A percentile compares a stretch with the other conserved stretches of the same genome.
Conservation (phyloP, 352 stramenopile species). For the Phytopythium vexans region DNA sequence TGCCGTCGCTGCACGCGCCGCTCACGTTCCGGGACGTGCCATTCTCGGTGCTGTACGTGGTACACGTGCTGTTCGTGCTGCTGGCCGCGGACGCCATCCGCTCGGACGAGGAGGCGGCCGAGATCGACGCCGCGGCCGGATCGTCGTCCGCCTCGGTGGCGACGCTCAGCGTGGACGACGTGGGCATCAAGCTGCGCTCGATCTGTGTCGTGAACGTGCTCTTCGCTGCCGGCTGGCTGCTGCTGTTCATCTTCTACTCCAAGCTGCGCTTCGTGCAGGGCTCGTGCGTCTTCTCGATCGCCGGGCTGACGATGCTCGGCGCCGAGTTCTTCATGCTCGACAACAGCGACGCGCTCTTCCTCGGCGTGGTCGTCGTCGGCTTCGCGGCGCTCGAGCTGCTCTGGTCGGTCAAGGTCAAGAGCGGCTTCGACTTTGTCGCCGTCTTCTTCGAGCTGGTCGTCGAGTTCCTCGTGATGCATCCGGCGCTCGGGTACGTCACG, state of each 20-base stretch:
- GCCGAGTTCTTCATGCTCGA: conserved; percentile 54
- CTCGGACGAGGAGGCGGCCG: conserved; percentile 15
- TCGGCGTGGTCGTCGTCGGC: conserved; percentile 30
- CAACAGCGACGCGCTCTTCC: conserved; percentile 39
- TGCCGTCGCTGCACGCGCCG: conserved; percentile 59
- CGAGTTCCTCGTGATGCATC: conserved; percentile 54
- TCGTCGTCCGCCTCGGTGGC: conserved; percentile 22
- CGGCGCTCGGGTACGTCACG: conserved; percentile 54
- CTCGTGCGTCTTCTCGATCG: conserved; percentile 63
- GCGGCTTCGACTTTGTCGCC: conserved; percentile 74
- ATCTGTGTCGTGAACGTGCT: conserved; percentile 71
- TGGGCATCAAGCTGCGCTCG: conserved; percentile 54
- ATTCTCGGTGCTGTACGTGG: conserved; percentile 43
- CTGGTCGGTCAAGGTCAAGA: conserved; percentile 68
- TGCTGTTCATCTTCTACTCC: conserved; percentile 71
- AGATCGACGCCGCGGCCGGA: conserved; percentile 12
- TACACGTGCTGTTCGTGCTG: conserved; percentile 54
- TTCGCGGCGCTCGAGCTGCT: conserved; percentile 38
- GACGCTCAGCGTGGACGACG: conserved; percentile 33
- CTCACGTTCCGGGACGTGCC: conserved; percentile 59
- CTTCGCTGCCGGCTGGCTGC: conserved; percentile 63
- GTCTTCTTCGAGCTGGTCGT: conserved; percentile 84
- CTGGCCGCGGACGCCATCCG: conserved; percentile 41
- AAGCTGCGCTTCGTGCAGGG: conserved; percentile 73
- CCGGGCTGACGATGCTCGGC: conserved; percentile 45